Evolutionary conservation across 768 basidiomycete genomes (phyloP).

Genomic region (Pleurotus platypus): DNA sequence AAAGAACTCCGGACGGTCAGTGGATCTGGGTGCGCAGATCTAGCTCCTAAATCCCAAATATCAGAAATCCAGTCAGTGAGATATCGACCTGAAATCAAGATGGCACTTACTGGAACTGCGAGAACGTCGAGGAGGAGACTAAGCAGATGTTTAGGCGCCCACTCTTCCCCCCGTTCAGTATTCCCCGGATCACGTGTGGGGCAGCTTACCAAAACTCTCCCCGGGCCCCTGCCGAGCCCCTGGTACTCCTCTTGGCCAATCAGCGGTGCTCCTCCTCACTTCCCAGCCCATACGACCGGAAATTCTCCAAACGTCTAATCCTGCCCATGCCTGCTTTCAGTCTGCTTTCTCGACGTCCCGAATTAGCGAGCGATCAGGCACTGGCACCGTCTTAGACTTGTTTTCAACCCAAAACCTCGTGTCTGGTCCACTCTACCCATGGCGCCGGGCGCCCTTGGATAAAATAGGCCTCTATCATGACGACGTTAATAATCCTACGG

Average conservation of each 20-base stretch:
- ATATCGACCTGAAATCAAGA: too few species aligned
- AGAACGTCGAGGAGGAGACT: background rate
- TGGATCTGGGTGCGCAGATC: background rate
- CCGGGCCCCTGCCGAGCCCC: slow-evolving; percentile 1
- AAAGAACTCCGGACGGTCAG: background rate
- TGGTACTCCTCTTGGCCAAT: background rate
- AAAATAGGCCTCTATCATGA: slow-evolving; percentile 2
- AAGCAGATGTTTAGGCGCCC: too few species aligned
- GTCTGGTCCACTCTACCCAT: background rate
- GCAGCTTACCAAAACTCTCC: background rate
- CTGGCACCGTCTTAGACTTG: background rate
- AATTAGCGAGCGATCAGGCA: slow-evolving; percentile 6
- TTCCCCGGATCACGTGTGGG: background rate
- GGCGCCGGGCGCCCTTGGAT: background rate
- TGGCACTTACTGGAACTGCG: background rate
- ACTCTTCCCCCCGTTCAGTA: too few species aligned
- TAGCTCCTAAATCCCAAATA: background rate
- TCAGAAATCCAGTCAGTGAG: background rate
- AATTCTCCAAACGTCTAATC: slow-evolving; percentile 8
- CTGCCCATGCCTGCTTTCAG: slow-evolving; percentile 1
- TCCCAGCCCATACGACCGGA: background rate
- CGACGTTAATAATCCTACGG: background rate
- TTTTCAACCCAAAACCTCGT: slow-evolving; percentile 8
- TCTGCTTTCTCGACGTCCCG: slow-evolving; percentile 2
- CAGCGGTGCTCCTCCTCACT: background rate